Conservation (phyloP, 352 stramenopile genomes). For the Phytophthora citricola region DNA sequence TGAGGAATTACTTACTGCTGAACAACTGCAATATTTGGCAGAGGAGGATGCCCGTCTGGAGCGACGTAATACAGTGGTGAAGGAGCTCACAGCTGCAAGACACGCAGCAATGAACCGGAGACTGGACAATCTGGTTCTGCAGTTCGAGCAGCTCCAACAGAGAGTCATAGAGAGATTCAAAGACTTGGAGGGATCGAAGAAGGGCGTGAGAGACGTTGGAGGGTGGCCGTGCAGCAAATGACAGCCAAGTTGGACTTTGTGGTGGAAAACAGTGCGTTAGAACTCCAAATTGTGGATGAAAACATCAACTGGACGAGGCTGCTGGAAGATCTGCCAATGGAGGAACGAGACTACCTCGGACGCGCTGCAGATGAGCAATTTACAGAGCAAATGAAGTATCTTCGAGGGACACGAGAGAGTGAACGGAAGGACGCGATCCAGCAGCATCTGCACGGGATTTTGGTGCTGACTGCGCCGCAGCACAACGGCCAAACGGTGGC, state of each 20-base stretch:
- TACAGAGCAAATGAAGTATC: slow-evolving; percentile 72
- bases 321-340: slow-evolving; percentile 44
- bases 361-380: slow-evolving; percentile 67
- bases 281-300: slow-evolving; percentile 23
- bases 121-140: slow-evolving; percentile 24
- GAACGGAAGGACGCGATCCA: slow-evolving; percentile 45
- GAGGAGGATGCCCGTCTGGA: slow-evolving; percentile 31
- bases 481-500: slow-evolving; percentile 50
- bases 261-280: slow-evolving; percentile 40
- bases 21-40: slow-evolving; percentile 23
- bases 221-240: slow-evolving; percentile 35
- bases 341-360: slow-evolving; percentile 60
- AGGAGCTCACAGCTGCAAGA: slow-evolving; percentile 19
- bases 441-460: slow-evolving; percentile 51
- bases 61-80: slow-evolving; percentile 19
- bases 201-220: slow-evolving; percentile 1
- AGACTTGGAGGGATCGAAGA: not conserved
- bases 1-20: slow-evolving; percentile 17
- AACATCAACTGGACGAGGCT: slow-evolving; percentile 47
- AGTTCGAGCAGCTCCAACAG: slow-evolving; percentile 28
- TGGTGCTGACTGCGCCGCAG: slow-evolving; percentile 41
- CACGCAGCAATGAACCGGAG: slow-evolving; percentile 3
- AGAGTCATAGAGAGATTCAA: not conserved
- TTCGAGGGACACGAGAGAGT: slow-evolving; percentile 30
- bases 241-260: slow-evolving; percentile 50